Evolutionary conservation across 805 yeast species (phyloP), one percentile per base, ranked within the genome.

Genomic region (Starmerella geochares): DNA sequence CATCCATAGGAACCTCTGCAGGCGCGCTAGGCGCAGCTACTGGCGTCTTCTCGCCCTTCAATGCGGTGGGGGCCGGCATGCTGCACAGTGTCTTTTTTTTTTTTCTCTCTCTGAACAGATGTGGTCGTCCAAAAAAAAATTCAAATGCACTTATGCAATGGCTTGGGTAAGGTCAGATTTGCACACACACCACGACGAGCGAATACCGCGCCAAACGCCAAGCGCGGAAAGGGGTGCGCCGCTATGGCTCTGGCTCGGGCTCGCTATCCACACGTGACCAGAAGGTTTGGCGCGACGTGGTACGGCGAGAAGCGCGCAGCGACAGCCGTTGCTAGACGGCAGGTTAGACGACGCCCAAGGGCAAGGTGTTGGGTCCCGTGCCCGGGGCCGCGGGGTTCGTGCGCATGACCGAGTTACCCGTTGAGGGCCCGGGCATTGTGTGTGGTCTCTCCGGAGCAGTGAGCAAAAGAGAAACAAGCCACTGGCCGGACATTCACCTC

Each of bases 41-140:
- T 21, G 62, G 62, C 14, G 61, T 67, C 20, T 62, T 51, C 19
- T 56, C 29, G 17, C 51, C 54, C 39, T 56, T 56, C 57, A 60
- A 54, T 13, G 69, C 69, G 10, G 69, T 66, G 14, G 69, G 69
- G 14, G 69, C 69, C 23, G 64, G 60, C 68, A 65, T 65, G 42
- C 11, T 10, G n/a, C n/a, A n/a, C n/a, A n/a, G n/a, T 25, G 6
- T 25, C 10, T 25, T 25, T 25, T 25, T 9, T n/a, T 31, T 31
- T 11, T 31, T 14, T 31, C 16, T 31, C 11, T 14, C 11, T 31
- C 16, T 11, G 17, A 6, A 14, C 35, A 7, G 35, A 14, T 31
- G 17, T 7, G 6, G 35, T 14, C 7, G n/a, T 6, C 35, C 42
- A 21, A 23, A 24, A 38, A 38, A 38, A 38, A 38, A 38, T 24